Base-by-base conservation (phyloP, 345 rosid genomes). In the Brassica nigra region DNA sequence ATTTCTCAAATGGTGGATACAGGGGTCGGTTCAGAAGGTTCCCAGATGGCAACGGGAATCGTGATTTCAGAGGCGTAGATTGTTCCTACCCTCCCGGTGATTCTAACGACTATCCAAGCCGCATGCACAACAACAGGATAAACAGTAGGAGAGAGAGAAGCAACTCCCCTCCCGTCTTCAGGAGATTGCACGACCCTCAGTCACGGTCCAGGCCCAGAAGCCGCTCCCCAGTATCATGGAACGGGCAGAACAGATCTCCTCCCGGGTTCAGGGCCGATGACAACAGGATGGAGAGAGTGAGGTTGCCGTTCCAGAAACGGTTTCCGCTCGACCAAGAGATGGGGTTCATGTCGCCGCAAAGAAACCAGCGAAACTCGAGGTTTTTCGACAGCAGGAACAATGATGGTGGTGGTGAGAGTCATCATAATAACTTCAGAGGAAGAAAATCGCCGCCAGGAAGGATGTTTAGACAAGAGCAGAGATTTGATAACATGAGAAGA, bases 131-230 rank as follows among this genome's bases (percentile, higher is more conserved):
- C 33, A 27, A 33, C 14, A 12, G 62, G 67, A 71, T 71, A 2
- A 78, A 82, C 8, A 6, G 86, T 23, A 62, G 65, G 80, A 88
- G 89, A 80, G 89, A 90, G 5, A 87, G 88, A 84, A 82, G 88
- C 62, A 81, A 82, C 74, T 88, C 94, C 15, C 89, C 90, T 49
- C 89, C 90, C 0, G 61, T 58, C 11, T 47, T 75, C 52, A 84
- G 88, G 70, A 85, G 84, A 62, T 75, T 76, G 30, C 73, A 81
- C 37, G 52, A 80, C 72, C 71, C 64, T 23, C 74, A 81, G 28
- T 78, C 88, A 44, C 76, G 61, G 57, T 86, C 91, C 12, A 88
- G 89, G 65, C 88, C 90, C 28, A 85, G 90, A 73, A 84, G 89
- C 36, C 88, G 86, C 9, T 84, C 91, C 1, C 93, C 93, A 7